Conservation (phyloP, 176 grass and related monocot species). For the Musa schizocarpa region DNA sequence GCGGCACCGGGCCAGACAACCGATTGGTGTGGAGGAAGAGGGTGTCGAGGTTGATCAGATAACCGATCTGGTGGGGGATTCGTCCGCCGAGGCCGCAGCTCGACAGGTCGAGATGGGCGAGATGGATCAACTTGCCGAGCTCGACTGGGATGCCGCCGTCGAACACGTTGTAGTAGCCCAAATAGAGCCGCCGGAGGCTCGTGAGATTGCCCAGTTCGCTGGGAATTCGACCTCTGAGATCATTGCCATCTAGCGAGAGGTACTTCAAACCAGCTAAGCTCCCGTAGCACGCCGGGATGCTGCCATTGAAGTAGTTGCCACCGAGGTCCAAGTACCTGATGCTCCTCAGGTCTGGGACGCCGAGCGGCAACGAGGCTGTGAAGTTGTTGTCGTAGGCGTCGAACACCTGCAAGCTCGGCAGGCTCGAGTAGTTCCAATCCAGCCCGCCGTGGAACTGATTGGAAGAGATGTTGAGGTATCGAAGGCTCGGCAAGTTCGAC, state of each 20-base stretch:
- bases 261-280: slow-evolving; percentile 56
- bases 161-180: slow-evolving; percentile 80
- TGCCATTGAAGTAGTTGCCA: slow-evolving; percentile 71
- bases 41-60: slow-evolving; percentile 42
- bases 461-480: slow-evolving; percentile 46
- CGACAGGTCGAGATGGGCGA: slow-evolving; percentile 52
- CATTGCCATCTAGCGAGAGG: slow-evolving; percentile 82
- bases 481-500: slow-evolving; percentile 35
- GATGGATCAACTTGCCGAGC: slow-evolving; percentile 35
- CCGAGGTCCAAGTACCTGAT: slow-evolving; percentile 75
- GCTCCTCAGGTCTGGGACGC: slow-evolving; percentile 30
- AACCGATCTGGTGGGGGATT: slow-evolving; percentile 47
- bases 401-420: slow-evolving; percentile 56
- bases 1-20: slow-evolving; percentile 45
- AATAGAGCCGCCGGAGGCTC: slow-evolving; percentile 48
- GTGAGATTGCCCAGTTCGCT: slow-evolving; percentile 58
- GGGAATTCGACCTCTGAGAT: slow-evolving; percentile 53
- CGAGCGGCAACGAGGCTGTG: slow-evolving; percentile 40
- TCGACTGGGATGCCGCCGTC: slow-evolving; percentile 48
- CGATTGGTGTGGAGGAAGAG: slow-evolving; percentile 92
- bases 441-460: slow-evolving; percentile 56
- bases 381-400: slow-evolving; percentile 98
- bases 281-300: slow-evolving; percentile 48
- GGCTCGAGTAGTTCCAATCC: slow-evolving; percentile 49
- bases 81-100: slow-evolving; percentile 50